Evolutionary conservation across 1,284 basidiomycete genomes (phyloP).

Genomic region (Microbotryum lychnidis-dioicae): DNA sequence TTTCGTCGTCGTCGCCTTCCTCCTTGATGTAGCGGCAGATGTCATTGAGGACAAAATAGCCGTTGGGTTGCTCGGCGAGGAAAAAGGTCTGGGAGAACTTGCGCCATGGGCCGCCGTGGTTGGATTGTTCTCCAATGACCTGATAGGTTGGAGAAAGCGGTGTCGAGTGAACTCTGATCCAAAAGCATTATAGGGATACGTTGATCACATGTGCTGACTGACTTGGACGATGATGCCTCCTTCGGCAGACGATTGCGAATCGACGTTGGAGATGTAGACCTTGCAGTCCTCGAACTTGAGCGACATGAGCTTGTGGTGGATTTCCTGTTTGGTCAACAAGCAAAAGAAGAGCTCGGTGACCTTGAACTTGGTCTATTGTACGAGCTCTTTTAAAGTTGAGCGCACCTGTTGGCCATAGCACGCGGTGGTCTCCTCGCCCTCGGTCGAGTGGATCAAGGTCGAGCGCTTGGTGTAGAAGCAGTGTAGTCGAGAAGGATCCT

Average conservation of each 20-base stretch:
- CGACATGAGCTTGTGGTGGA: constrained; percentile 88
- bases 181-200: not conserved
- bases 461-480: constrained; percentile 99
- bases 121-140: constrained; percentile 94
- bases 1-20: constrained; percentile 52
- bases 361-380: too few species aligned
- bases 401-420: constrained; percentile 84
- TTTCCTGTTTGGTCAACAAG: constrained; percentile 58
- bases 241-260: constrained; percentile 65
- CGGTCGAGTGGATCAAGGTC: constrained; percentile 90
- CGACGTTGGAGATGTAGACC: constrained; percentile 47
- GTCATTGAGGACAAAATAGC: constrained; percentile 99
- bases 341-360: not conserved
- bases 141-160: not conserved
- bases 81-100: constrained; percentile 99
- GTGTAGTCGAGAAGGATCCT: constrained; percentile 89
- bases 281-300: constrained; percentile 95
- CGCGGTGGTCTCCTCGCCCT: constrained; percentile 81
- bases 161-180: not conserved
- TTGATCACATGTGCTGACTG: not conserved
- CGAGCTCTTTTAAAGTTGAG: not conserved
- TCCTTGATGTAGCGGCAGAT: constrained; percentile 98
- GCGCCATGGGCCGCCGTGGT: constrained; percentile 75
- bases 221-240: constrained; percentile 96
- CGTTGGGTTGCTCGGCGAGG: constrained; percentile 97